A percentile compares a stretch with the other conserved stretches of the same genome.
These are phyloP conservation scores for Pyrenula aspistea DNA, from an alignment of 495 filamentous ascomycete genomes.

Conservation along the genomic window DNA sequence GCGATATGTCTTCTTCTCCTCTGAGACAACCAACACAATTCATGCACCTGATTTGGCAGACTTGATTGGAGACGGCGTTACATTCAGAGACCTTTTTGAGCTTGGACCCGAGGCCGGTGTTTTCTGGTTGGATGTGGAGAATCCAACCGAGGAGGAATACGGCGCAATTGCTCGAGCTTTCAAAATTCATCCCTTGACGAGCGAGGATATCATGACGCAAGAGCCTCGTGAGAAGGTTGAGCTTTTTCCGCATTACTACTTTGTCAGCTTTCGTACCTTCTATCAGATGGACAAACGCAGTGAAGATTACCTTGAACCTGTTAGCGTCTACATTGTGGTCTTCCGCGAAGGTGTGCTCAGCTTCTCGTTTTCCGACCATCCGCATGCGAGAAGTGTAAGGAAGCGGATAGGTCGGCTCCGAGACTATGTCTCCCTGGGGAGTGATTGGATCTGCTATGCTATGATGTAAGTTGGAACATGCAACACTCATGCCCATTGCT, in stretches of 20 bases:
- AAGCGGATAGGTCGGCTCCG: conserved; percentile 85
- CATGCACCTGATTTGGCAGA: conserved; percentile 82
- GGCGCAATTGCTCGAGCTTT: conserved; percentile 84
- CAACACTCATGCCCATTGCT: neutral
- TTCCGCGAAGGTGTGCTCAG: conserved; percentile 92
- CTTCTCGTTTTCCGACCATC: conserved; percentile 77
- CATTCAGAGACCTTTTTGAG: conserved; percentile 77
- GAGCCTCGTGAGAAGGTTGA: conserved; percentile 97
- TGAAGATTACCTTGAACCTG: conserved; percentile 73
- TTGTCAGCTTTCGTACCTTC: conserved; percentile 93
- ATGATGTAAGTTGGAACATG: conserved; percentile 59
- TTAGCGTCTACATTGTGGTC: conserved; percentile 93
- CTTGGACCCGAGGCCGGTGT: conserved; percentile 59
- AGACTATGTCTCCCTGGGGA: conserved; percentile 83
- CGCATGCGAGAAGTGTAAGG: conserved; percentile 76
- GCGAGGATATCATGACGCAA: conserved; percentile 87
- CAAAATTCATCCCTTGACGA: conserved; percentile 82
- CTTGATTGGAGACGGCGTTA: conserved; percentile 77
- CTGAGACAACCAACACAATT: conserved; percentile 79
- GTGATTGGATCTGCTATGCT: conserved; percentile 98
- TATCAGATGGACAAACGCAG: conserved; percentile 64
- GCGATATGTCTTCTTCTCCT: conserved; percentile 93
- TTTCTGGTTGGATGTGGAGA: conserved; percentile 92
- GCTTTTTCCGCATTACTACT: conserved; percentile 93
- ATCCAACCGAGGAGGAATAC: conserved; percentile 81